A percentile compares a stretch with the other conserved stretches of the same genome.
These are phyloP conservation scores for Fusarium tanahbumbuense DNA, from an alignment of 2,329 filamentous ascomycete genomes.

Conservation along the genomic window DNA sequence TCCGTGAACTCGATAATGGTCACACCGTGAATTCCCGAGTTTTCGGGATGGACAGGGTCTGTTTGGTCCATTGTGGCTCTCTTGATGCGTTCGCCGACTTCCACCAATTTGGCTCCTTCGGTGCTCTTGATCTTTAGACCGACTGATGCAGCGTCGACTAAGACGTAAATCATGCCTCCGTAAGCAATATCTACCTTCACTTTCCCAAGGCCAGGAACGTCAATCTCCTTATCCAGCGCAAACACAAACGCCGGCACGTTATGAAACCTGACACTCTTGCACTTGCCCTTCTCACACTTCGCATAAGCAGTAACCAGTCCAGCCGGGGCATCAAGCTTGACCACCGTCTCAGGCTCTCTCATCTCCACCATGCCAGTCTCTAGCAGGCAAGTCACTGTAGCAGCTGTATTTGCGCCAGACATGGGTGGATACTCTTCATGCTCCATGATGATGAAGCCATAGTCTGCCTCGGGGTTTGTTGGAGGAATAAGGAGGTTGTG, in stretches of 20 bases:
- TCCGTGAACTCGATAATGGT: conserved; percentile 36
- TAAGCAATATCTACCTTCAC: conserved; percentile 34
- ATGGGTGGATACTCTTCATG: conserved; percentile 37
- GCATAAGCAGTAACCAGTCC: conserved; percentile 31
- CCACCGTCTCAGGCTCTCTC: conserved; percentile 31
- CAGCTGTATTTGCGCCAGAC: conserved; percentile 36
- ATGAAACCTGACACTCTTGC: conserved; percentile 32
- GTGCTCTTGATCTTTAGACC: conserved; percentile 22
- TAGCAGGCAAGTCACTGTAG: conserved; percentile 20
- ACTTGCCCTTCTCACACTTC: conserved; percentile 34
- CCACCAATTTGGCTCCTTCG: conserved; percentile 7
- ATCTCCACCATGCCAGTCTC: conserved; percentile 37
- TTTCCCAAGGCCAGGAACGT: conserved; percentile 10
- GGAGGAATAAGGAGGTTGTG: conserved; percentile 32
- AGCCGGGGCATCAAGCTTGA: conserved; percentile 33
- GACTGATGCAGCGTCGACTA: conserved; percentile 28
- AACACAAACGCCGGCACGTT: conserved; percentile 40
- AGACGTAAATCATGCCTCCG: conserved; percentile 37
- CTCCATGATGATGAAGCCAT: conserved; percentile 41
- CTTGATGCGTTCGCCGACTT: conserved; percentile 35
- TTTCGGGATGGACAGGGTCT: conserved; percentile 20
- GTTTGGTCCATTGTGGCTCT: conserved; percentile 24
- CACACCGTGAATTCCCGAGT: conserved; percentile 24
- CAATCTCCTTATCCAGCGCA: conserved; percentile 21
- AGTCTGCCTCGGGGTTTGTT: conserved; percentile 32